These are phyloP conservation scores for Yarrowia yakushimensis DNA, from an alignment of 805 yeast genomes.

Conservation along the genomic window DNA sequence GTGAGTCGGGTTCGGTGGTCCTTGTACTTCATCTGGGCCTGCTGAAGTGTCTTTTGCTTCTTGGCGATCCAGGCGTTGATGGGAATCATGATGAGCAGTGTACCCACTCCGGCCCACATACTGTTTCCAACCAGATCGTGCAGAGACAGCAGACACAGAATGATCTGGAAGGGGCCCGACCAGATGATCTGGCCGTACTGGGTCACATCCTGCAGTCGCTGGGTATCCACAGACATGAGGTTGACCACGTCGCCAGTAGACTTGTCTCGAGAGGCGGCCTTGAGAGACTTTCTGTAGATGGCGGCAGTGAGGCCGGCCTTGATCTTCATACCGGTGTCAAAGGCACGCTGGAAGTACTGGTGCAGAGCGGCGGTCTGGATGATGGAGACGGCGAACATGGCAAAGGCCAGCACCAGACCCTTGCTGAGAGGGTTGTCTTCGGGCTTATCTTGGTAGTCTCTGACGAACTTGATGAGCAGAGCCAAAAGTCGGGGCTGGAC, in stretches of 20 bases:
- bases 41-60: slow-evolving; percentile 56
- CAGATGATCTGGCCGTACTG: slow-evolving; percentile 78
- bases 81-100: slow-evolving; percentile 72
- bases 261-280: slow-evolving; percentile 50
- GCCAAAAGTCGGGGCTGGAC: slow-evolving; percentile 83
- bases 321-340: slow-evolving; percentile 59
- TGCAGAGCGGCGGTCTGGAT: slow-evolving; percentile 61
- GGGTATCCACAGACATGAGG: slow-evolving; percentile 70
- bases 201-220: slow-evolving; percentile 58
- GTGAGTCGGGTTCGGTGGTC: slow-evolving; percentile 74
- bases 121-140: slow-evolving; percentile 68
- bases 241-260: slow-evolving; percentile 81
- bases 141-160: slow-evolving; percentile 70
- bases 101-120: slow-evolving; percentile 92
- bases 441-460: slow-evolving; percentile 40
- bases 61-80: slow-evolving; percentile 52
- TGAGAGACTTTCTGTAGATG: slow-evolving; percentile 62
- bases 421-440: slow-evolving; percentile 43
- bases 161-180: slow-evolving; percentile 92
- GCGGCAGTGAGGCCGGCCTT: slow-evolving; percentile 65
- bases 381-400: slow-evolving; percentile 61
- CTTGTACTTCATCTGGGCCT: slow-evolving; percentile 81
- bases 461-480: slow-evolving; percentile 58
- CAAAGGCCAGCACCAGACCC: slow-evolving; percentile 61
- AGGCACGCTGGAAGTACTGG: slow-evolving; percentile 54